Conservation (phyloP, 1,139 yeast genomes). For the Candida sp. region DNA sequence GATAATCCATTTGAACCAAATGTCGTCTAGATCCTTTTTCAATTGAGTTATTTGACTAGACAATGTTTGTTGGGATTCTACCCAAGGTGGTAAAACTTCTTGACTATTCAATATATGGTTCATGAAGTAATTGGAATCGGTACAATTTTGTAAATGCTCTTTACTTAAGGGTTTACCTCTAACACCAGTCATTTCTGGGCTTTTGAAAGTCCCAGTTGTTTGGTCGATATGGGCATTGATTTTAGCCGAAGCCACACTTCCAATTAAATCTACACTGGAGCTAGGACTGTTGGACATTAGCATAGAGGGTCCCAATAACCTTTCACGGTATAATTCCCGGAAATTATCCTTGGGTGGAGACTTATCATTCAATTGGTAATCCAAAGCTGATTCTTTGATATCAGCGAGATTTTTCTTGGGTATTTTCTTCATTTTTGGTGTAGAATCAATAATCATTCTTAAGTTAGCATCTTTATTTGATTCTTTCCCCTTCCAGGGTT, state of each 20-base stretch:
- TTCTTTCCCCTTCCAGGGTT: slow-evolving; percentile 75
- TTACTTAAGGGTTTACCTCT: slow-evolving; percentile 60
- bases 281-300: slow-evolving; percentile 38
- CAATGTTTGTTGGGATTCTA: slow-evolving; percentile 69
- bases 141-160: slow-evolving; percentile 59
- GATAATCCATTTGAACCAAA: slow-evolving; percentile 41
- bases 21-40: slow-evolving; percentile 37
- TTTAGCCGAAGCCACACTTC: slow-evolving; percentile 67
- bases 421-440: slow-evolving; percentile 43
- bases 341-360: slow-evolving; percentile 48
- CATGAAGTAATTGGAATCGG: slow-evolving; percentile 40
- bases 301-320: slow-evolving; percentile 58
- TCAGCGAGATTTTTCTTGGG: slow-evolving; percentile 25
- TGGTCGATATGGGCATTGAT: slow-evolving; percentile 71
- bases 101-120: slow-evolving; percentile 65
- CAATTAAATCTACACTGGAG: slow-evolving; percentile 43
- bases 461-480: slow-evolving; percentile 44
- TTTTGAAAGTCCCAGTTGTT: slow-evolving; percentile 59
- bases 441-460: slow-evolving; percentile 62
- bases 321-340: slow-evolving; percentile 59
- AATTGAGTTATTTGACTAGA: slow-evolving; percentile 44
- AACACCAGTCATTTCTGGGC: slow-evolving; percentile 41
- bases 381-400: slow-evolving; percentile 67
- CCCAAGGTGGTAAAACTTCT: slow-evolving; percentile 86
- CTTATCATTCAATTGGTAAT: slow-evolving; percentile 47